These are phyloP conservation scores for Oenanthe javanica DNA, from an alignment of 140 eudicot species.

Conservation along the genomic window DNA sequence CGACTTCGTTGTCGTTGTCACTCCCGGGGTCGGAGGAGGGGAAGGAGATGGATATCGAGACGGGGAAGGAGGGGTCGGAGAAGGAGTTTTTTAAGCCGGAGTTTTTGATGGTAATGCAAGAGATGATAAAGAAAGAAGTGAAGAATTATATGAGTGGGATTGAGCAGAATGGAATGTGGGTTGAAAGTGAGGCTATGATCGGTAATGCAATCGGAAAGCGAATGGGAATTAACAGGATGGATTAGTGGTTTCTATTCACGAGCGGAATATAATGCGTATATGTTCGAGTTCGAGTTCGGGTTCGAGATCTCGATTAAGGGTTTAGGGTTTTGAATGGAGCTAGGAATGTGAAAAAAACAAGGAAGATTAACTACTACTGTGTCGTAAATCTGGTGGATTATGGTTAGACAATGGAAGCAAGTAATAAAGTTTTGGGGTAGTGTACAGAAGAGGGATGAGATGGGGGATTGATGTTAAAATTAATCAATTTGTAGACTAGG, in stretches of 20 bases:
- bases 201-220: conserved; percentile 47
- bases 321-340: not conserved
- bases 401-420: not conserved
- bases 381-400: not conserved
- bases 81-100: conserved; percentile 45
- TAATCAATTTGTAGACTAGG: conserved; percentile 1
- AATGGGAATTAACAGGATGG: conserved; percentile 50
- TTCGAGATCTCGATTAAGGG: not conserved
- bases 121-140: conserved; percentile 69
- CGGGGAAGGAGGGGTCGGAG: conserved; percentile 4
- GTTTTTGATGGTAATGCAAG: conserved; percentile 64
- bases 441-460: conserved; percentile 1
- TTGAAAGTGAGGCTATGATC: conserved; percentile 37
- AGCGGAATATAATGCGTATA: not conserved
- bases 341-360: not conserved
- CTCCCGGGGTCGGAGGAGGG: conserved; percentile 32
- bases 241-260: not conserved
- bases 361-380: not conserved
- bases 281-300: too few species aligned
- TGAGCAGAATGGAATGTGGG: conserved; percentile 35
- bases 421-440: not conserved
- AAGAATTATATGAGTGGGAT: conserved; percentile 50
- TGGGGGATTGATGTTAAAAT: not conserved
- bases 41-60: not conserved
- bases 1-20: conserved; percentile 39